A percentile compares a stretch with the other conserved stretches of the same genome.
phyloP scores from a whole-genome alignment of 2,329 filamentous ascomycete species.

The Fusarium sterilihyphosum region DNA sequence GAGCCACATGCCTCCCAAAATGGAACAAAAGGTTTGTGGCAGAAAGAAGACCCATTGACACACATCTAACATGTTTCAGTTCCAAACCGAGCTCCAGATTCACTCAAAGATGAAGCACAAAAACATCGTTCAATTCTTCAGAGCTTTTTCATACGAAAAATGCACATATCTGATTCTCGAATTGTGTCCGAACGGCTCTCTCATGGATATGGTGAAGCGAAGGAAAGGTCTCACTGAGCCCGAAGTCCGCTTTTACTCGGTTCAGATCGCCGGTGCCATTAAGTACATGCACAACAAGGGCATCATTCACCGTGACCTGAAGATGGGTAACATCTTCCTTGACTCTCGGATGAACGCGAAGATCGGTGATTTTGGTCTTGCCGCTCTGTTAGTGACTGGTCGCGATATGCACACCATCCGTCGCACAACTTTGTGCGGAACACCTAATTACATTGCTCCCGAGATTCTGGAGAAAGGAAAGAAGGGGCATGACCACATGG shows the following conservation, averaged over 20 bases:
- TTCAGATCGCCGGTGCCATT: slow-evolving; percentile 95
- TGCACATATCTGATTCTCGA: slow-evolving; percentile 96
- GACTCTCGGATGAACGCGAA: slow-evolving; percentile 97
- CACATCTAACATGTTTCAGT: slow-evolving; percentile 53
- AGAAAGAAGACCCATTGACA: not conserved
- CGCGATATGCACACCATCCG: slow-evolving; percentile 87
- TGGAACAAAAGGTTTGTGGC: slow-evolving; percentile 78
- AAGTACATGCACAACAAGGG: slow-evolving; percentile 97
- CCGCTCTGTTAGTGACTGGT: slow-evolving; percentile 89
- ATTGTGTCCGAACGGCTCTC: slow-evolving; percentile 91
- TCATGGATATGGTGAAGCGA: slow-evolving; percentile 98
- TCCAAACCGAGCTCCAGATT: slow-evolving; percentile 90
- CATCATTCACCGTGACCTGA: slow-evolving; percentile 95
- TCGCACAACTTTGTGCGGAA: slow-evolving; percentile 93
- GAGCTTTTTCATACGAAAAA: slow-evolving; percentile 88
- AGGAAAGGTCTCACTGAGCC: slow-evolving; percentile 91
- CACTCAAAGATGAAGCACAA: slow-evolving; percentile 97
- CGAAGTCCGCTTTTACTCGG: slow-evolving; percentile 91
- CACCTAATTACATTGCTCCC: slow-evolving; percentile 97
- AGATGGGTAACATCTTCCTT: slow-evolving; percentile 98
- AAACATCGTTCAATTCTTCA: slow-evolving; percentile 94
- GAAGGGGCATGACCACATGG: slow-evolving; percentile 95
- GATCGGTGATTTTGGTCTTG: slow-evolving; percentile 95
- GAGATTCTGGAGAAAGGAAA: slow-evolving; percentile 95
- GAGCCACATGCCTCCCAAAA: slow-evolving; percentile 82